phyloP scores from a whole-genome alignment of 2,329 filamentous ascomycete species.

The Hymenoscyphus occultus region DNA sequence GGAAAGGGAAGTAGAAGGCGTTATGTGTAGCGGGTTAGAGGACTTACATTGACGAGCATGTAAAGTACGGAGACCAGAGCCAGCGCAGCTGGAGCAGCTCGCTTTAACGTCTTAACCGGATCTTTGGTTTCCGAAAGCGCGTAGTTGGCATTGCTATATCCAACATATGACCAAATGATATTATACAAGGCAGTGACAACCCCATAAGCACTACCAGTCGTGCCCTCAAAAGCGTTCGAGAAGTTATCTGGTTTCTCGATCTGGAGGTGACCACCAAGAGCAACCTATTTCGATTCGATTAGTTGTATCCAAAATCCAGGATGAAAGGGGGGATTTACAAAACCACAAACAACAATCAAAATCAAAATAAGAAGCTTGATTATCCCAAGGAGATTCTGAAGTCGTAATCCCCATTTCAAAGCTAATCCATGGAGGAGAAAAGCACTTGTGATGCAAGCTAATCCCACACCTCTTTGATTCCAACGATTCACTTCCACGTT shows the following conservation, averaged over 20 bases:
- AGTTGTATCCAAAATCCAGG: background rate
- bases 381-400: conserved; percentile 63
- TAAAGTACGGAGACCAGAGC: conserved; percentile 58
- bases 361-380: conserved; percentile 66
- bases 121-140: conserved; percentile 63
- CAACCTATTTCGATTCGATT: conserved; percentile 31
- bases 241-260: conserved; percentile 63
- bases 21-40: conserved; percentile 36
- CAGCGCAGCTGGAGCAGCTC: conserved; percentile 61
- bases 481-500: conserved; percentile 59
- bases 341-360: conserved; percentile 62
- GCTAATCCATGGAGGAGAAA: conserved; percentile 64
- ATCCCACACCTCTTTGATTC: conserved; percentile 64
- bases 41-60: conserved; percentile 55
- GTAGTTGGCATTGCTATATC: conserved; percentile 68
- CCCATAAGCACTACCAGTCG: conserved; percentile 62
- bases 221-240: conserved; percentile 60
- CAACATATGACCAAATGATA: conserved; percentile 68
- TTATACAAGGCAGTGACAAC: conserved; percentile 70
- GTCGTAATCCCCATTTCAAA: conserved; percentile 62
- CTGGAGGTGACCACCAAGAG: conserved; percentile 58
- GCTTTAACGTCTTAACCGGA: conserved; percentile 61
- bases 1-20: conserved; percentile 61
- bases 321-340: conserved; percentile 36
- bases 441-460: conserved; percentile 63